Evolutionary conservation across 202 grass and related monocot genomes (phyloP), one percentile per base, ranked within the genome.

Genomic region (Setaria italica): DNA sequence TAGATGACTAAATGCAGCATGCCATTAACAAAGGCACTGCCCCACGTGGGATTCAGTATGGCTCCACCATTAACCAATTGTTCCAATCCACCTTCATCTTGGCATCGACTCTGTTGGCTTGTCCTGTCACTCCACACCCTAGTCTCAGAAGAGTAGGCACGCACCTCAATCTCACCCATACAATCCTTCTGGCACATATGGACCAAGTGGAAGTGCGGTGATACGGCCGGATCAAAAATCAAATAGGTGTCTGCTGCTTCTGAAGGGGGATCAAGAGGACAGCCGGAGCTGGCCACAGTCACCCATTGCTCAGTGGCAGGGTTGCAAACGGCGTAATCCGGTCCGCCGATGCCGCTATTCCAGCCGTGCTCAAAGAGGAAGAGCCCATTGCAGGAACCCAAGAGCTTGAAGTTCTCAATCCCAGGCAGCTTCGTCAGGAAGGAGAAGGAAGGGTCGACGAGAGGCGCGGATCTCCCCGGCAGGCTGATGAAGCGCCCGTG

Each of bases 321-420:
- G 47, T 50, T 80, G 32, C 78, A 42, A 11, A 66, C 63, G 7
- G 51, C 49, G 34, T 80, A 80, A 5, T 19, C 60, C 2, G 2
- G 25, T 11, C 9, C 4, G 9, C 39, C 39, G 39, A 41, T 5
- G 5, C 39, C 39, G 39, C 39, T 4, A 35, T n/a, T 7, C 51
- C 0, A 0, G 5, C 21, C 19, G 0, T 59, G 54, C 54, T 43
- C 10, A 39, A 77, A 77, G 54, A 77, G 54, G 54, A 77, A 20
- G 11, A 77, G 54, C 5, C 74, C 74, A 21, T 77, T 77, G 39
- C 74, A 77, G 17, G 53, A 77, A 4, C 49, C 20, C 11, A 77
- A 25, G 33, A 13, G 1, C 13, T 14, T 53, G 33, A n/a, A 6
- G 59, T 62, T n/a, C 19, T 37, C 11, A 13, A 43, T 29, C 35